phyloP scores from a whole-genome alignment of 441 rosid genomes.

The Croton laevigatus region DNA sequence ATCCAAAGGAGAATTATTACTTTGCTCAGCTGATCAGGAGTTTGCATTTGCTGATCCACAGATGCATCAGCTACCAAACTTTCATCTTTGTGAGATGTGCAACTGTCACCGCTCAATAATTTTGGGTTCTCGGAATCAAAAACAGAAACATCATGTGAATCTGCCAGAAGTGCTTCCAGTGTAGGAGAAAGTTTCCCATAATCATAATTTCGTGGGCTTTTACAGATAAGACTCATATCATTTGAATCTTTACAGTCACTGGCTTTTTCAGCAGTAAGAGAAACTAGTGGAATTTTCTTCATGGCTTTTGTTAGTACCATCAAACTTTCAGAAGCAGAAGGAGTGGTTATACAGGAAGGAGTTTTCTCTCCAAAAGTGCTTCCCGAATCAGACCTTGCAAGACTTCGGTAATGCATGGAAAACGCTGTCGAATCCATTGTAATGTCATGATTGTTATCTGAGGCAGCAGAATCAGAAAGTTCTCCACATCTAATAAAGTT shows the following conservation, averaged over 20 bases:
- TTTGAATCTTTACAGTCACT: conserved; percentile 69
- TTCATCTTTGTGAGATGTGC: conserved; percentile 23
- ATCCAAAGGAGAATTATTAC: conserved; percentile 34
- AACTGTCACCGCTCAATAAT: conserved; percentile 16
- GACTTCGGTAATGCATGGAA: conserved; percentile 89
- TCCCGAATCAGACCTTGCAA: conserved; percentile 65
- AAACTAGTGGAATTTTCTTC: conserved; percentile 40
- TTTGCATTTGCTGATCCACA: conserved; percentile 23
- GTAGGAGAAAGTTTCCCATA: conserved; percentile 70
- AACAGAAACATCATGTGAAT: conserved; percentile 26
- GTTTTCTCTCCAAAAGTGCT: conserved; percentile 56
- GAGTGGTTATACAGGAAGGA: conserved; percentile 37
- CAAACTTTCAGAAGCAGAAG: conserved; percentile 51
- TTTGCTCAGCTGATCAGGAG: conserved; percentile 16
- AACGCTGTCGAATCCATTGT: conserved; percentile 96
- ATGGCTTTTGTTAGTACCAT: conserved; percentile 60
- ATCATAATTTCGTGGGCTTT: conserved; percentile 50
- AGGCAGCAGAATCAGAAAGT: conserved; percentile 60
- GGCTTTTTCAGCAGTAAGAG: conserved; percentile 31
- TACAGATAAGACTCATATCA: conserved; percentile 90
- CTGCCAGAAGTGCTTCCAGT: conserved; percentile 66
- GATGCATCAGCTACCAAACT: conserved; percentile 24
- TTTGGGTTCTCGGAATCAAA: conserved; percentile 23
- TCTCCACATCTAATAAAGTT: conserved; percentile 73
- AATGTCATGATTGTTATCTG: conserved; percentile 71